Evolutionary conservation across 257 asterid species (phyloP), one percentile per base, ranked within the genome.

Genomic region (Rehmannia glutinosa): DNA sequence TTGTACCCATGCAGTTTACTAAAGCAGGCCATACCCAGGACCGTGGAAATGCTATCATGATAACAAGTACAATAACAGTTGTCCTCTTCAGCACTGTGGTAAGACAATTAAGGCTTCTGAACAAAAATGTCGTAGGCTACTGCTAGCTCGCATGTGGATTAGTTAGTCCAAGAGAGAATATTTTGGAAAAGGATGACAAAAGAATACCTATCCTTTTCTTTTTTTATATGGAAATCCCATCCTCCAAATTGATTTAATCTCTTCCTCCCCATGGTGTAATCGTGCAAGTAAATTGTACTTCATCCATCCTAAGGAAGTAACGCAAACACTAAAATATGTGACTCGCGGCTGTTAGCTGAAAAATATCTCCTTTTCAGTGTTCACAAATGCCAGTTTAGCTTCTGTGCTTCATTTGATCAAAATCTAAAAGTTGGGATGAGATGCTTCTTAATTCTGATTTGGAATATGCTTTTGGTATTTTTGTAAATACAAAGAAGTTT

Each of bases 61-160:
- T 94, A 76, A 94, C 99, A 64, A 94, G 99, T 73, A 94, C 99
- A 8, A 94, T 94, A 63, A 88, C 95, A 17, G 94, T 94, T 63
- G 99, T 94, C 79, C 99, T 94, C 67, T 80, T 91, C 83, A 94
- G 97, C 90, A 94, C 96, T 56, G 84, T 87, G 97, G 97, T 91
- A 86, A 76, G 90, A 58, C 66, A 59, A 61, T 63, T 43, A 61
- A 56, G 43, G 32, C 69, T 71, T 59, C 39, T 53, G 56, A n/a
- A n/a, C 38, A 24, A 7, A 35, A 51, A 46, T 57, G 25, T 12
- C 57, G 20, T 56, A 15, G 49, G 19, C n/a, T 63, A 49, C 42
- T 28, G 23, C 24, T 45, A 32, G 21, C 16, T 52, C 13, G 16
- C 60, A 3, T 53, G 60, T 25, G 20, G n/a, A 23, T 23, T 24